Percentiles rank a stretch among this genome's conserved stretches.
phyloP scores from a whole-genome alignment of 2,329 filamentous ascomycete species.

The Allantophomopsis lycopodina region DNA sequence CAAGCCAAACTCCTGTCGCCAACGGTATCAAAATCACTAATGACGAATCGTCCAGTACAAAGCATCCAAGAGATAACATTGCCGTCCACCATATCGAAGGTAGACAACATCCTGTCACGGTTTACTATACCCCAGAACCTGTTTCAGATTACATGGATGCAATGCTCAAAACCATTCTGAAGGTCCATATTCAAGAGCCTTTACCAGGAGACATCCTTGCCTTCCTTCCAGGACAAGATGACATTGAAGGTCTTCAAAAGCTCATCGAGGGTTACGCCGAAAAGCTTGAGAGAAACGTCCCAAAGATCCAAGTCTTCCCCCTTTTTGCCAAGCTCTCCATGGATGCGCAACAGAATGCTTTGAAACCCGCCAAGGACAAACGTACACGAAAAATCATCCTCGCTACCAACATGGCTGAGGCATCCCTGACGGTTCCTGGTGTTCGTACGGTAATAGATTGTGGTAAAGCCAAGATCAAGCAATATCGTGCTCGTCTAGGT shows the following conservation, averaged over 20 bases:
- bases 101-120: conserved; percentile 73
- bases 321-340: conserved; percentile 86
- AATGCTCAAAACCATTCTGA: conserved; percentile 69
- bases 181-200: conserved; percentile 76
- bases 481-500: conserved; percentile 71
- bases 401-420: conserved; percentile 97
- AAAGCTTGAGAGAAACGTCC: conserved; percentile 60
- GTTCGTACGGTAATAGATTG: conserved; percentile 86
- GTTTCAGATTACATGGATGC: conserved; percentile 73
- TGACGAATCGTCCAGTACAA: background rate
- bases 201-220: conserved; percentile 90
- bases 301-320: conserved; percentile 59
- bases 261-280: conserved; percentile 69
- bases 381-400: conserved; percentile 80
- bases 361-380: conserved; percentile 57
- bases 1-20: background rate
- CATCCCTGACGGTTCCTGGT: conserved; percentile 88
- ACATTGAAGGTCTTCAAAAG: conserved; percentile 71
- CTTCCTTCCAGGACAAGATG: conserved; percentile 86
- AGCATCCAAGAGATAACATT: conserved; percentile 10
- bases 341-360: conserved; percentile 74
- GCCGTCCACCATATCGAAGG: conserved; percentile 54
- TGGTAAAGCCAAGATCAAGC: conserved; percentile 88
- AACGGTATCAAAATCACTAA: background rate
- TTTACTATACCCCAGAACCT: conserved; percentile 59